Conservation (phyloP, 441 rosid genomes). For the Gossypium lobatum region DNA sequence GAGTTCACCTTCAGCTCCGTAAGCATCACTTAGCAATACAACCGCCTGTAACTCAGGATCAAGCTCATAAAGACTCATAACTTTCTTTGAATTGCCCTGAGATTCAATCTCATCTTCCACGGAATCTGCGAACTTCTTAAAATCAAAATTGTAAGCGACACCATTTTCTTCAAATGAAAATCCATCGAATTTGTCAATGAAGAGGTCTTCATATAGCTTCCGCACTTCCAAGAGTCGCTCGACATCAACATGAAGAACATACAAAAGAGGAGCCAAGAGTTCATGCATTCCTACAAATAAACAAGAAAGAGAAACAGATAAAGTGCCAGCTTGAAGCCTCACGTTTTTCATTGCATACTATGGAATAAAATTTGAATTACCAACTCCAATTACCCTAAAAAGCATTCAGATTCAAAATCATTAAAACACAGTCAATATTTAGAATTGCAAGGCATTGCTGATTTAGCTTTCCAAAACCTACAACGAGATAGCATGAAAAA, state of each 20-base stretch:
- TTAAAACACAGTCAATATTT: not conserved
- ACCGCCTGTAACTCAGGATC: conserved; percentile 65
- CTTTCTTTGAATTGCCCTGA: conserved; percentile 43
- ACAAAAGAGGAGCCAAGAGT: conserved; percentile 86
- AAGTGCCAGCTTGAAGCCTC: not conserved
- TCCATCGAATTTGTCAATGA: conserved; percentile 80
- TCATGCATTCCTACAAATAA: conserved; percentile 81
- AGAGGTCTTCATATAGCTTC: conserved; percentile 72
- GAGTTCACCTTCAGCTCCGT: conserved; percentile 96
- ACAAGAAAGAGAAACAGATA: conserved; percentile 14
- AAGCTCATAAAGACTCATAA: conserved; percentile 53
- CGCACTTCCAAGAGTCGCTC: conserved; percentile 75
- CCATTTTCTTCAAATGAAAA: conserved; percentile 69
- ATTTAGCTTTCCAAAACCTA: not conserved
- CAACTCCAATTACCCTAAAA: not conserved
- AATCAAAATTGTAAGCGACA: conserved; percentile 66
- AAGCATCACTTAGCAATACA: conserved; percentile 65
- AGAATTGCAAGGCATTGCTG: not conserved
- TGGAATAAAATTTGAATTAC: not conserved
- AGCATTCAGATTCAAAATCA: not conserved
- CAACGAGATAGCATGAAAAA: not conserved
- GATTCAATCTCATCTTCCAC: conserved; percentile 50
- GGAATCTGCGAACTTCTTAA: conserved; percentile 62
- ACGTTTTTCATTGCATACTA: not conserved
- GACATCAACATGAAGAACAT: conserved; percentile 85